phyloP scores from a whole-genome alignment of 371 early-diverging fungal species.

The Mucor velutinosus region DNA sequence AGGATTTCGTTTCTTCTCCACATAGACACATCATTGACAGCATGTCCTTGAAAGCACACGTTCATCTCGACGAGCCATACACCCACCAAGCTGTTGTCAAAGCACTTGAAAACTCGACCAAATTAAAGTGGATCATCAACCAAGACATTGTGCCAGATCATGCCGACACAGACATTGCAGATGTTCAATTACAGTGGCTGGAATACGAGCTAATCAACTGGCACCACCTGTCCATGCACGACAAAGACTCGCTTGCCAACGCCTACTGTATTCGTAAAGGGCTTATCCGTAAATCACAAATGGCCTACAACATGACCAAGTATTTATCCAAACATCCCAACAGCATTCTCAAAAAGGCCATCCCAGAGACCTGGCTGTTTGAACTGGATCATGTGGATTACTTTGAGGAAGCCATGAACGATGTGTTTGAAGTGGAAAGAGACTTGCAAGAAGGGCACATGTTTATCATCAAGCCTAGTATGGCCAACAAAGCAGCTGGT shows the following conservation, averaged over 20 bases:
- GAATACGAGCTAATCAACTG: constrained; percentile 72
- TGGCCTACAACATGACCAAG: constrained; percentile 61
- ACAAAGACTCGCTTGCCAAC: constrained; percentile 38
- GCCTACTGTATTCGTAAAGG: constrained; percentile 75
- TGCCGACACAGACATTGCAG: constrained; percentile 17
- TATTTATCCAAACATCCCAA: constrained; percentile 62
- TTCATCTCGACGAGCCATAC: constrained; percentile 51
- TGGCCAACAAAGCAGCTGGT: constrained; percentile 71
- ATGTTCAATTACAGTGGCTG: constrained; percentile 60
- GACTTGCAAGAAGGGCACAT: constrained; percentile 41
- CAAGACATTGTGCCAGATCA: constrained; percentile 16
- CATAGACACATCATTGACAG: not conserved
- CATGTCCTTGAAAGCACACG: constrained; percentile 30
- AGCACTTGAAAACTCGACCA: constrained; percentile 31
- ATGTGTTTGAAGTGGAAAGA: constrained; percentile 67
- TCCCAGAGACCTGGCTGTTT: constrained; percentile 72
- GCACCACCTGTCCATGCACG: constrained; percentile 41
- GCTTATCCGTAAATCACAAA: constrained; percentile 68
- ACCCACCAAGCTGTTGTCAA: constrained; percentile 41
- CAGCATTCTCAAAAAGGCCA: constrained; percentile 52
- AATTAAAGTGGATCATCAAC: constrained; percentile 28
- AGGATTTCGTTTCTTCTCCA: too few species aligned
- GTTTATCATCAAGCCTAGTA: constrained; percentile 74
- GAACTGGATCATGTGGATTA: constrained; percentile 75
- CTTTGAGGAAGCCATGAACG: constrained; percentile 73